Evolutionary conservation across 1,284 basidiomycete genomes (phyloP).

Genomic region (Sporisorium exsertum): DNA sequence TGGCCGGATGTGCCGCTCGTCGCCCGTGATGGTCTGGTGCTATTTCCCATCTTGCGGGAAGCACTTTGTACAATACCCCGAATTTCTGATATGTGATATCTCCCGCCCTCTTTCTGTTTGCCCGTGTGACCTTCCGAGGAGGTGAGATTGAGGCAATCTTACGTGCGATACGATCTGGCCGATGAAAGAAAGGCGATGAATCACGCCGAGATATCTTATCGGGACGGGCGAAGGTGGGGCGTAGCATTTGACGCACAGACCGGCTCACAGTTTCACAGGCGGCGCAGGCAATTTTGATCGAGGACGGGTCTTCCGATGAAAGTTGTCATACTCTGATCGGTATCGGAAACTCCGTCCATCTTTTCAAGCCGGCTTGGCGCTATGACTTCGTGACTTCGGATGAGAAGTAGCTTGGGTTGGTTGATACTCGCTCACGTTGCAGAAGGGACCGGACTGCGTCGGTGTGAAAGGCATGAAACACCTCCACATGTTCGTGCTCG

Average conservation of each 20-base stretch:
- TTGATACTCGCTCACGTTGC: neutral
- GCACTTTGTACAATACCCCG: constrained; percentile 49
- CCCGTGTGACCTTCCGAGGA: neutral
- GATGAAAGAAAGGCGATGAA: neutral
- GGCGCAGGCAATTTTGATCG: constrained; percentile 2
- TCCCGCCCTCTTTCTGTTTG: neutral
- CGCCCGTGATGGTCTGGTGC: constrained; percentile 30
- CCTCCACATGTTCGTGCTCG: constrained; percentile 28
- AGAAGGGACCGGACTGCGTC: neutral
- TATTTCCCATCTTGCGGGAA: neutral
- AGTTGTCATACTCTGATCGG: neutral
- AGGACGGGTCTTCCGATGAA: neutral
- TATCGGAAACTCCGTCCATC: neutral
- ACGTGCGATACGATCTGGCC: constrained; percentile 3
- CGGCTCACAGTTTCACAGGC: neutral
- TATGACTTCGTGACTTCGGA: neutral
- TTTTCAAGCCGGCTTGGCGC: neutral
- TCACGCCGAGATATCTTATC: neutral
- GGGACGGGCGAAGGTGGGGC: neutral
- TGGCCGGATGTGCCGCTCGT: constrained; percentile 12
- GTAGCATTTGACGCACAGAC: constrained; percentile 13
- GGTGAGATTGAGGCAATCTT: neutral
- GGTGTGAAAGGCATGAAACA: neutral
- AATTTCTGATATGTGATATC: constrained; percentile 12
- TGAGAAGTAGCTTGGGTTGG: neutral